Evolutionary conservation across 108 stramenopile genomes (phyloP).

Genomic region (Epithemia pelagica): DNA sequence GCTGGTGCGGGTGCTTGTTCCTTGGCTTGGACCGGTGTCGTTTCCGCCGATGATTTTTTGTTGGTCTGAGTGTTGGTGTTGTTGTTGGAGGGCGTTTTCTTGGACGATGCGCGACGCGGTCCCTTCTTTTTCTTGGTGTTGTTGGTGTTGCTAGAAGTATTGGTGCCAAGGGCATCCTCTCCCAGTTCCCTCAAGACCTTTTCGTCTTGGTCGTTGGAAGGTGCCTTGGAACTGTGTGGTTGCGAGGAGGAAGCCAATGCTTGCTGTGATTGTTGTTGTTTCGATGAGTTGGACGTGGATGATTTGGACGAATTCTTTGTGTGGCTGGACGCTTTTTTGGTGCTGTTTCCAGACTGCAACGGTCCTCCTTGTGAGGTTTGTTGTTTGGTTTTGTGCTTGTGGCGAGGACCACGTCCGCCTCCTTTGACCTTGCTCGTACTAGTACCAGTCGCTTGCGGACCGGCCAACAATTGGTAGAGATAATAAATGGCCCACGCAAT

Average conservation of each 20-base stretch:
- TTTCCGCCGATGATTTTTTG: background rate
- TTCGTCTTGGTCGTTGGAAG: too few relatives aligned
- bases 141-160: background rate
- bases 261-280: background rate
- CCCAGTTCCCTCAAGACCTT: background rate
- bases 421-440: background rate
- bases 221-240: too few relatives aligned
- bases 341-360: too few relatives aligned
- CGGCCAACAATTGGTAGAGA: constrained; percentile 19
- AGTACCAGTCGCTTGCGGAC: constrained; percentile 6
- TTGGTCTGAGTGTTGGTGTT: background rate
- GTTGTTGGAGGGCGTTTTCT: background rate
- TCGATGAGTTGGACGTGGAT: background rate
- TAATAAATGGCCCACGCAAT: constrained; percentile 22
- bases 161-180: background rate
- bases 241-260: too few relatives aligned
- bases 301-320: background rate
- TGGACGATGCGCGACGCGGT: background rate
- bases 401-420: background rate
- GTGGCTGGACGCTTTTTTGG: background rate
- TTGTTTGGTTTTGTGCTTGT: background rate
- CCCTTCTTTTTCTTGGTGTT: background rate
- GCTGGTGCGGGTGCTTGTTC: background rate
- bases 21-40: background rate
- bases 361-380: too few relatives aligned